These are phyloP conservation scores for Triglochin maritima DNA, from an alignment of 106 monocot genomes.

Conservation along the genomic window DNA sequence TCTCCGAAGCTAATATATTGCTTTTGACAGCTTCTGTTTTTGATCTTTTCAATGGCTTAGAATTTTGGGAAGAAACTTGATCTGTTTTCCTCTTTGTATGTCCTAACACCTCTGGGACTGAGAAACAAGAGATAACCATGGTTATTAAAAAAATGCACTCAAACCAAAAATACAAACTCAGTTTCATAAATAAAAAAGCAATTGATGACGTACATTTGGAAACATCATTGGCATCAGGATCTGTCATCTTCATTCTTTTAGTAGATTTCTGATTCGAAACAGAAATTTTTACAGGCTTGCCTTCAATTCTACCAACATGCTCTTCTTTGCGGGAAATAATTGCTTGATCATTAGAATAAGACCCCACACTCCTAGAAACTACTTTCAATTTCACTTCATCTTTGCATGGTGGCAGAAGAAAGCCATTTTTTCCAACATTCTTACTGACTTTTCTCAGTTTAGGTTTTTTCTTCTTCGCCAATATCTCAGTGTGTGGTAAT, in stretches of 20 bases:
- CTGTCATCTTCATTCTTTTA: slow-evolving; percentile 8
- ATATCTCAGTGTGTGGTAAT: slow-evolving; percentile 8
- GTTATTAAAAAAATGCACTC: neutral
- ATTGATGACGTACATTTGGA: slow-evolving; percentile 16
- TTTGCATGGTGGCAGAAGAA: neutral
- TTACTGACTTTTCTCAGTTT: slow-evolving; percentile 21
- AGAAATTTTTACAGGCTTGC: slow-evolving; percentile 22
- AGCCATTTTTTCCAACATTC: slow-evolving; percentile 1
- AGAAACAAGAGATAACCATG: neutral
- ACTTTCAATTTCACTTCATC: slow-evolving; percentile 2
- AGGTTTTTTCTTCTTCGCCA: slow-evolving; percentile 11
- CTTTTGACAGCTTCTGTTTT: slow-evolving; percentile 16
- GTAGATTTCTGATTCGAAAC: slow-evolving; percentile 18
- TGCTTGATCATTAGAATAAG: neutral
- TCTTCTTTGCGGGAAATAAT: neutral
- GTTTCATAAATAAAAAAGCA: neutral
- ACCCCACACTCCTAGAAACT: neutral
- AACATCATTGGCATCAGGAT: neutral
- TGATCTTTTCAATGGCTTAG: slow-evolving; percentile 23
- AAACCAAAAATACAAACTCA: too few relatives aligned
- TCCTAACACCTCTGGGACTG: slow-evolving; percentile 22
- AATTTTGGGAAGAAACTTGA: slow-evolving; percentile 4
- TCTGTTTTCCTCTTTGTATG: slow-evolving; percentile 32
- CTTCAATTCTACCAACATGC: neutral
- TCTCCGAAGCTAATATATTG: slow-evolving; percentile 13